These are phyloP conservation scores for Psilocybe mexicana DNA, from an alignment of 1,284 basidiomycete species.

Conservation along the genomic window DNA sequence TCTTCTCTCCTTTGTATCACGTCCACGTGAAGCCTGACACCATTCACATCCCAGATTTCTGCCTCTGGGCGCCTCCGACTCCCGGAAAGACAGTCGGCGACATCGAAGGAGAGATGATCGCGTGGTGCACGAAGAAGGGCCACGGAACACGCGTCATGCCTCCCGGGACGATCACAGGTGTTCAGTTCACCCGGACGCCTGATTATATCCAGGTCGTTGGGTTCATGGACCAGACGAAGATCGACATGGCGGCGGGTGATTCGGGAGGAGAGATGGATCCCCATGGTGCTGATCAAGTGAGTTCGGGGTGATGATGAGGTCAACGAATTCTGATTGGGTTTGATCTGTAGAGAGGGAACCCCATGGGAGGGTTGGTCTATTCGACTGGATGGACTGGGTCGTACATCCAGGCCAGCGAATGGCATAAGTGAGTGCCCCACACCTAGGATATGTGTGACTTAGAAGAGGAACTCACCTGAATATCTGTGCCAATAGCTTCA, in stretches of 20 bases:
- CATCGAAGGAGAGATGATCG: conserved; percentile 57
- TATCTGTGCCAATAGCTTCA: conserved; percentile 32
- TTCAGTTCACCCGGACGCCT: conserved; percentile 32
- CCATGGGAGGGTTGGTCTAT: conserved; percentile 54
- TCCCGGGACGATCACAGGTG: conserved; percentile 31
- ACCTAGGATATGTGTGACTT: no score
- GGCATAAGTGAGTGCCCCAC: conserved; percentile 16
- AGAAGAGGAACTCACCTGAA: no score
- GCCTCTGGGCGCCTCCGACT: conserved; percentile 50
- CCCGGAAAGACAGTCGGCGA: conserved; percentile 52
- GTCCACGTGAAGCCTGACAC: neutral
- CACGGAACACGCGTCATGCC: conserved; percentile 40
- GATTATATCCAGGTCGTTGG: conserved; percentile 35
- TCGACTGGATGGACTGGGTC: conserved; percentile 46
- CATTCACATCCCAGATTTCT: conserved; percentile 40
- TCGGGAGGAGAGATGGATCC: conserved; percentile 55
- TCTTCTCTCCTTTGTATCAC: neutral
- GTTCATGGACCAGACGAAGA: conserved; percentile 32
- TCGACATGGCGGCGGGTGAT: conserved; percentile 31
- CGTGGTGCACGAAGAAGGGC: conserved; percentile 58
- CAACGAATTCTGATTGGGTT: neutral
- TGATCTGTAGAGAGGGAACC: conserved; percentile 45
- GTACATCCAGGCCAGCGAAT: conserved; percentile 46
- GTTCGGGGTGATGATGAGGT: neutral
- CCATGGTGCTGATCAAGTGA: conserved; percentile 55